Base-by-base conservation (phyloP, 1,139 yeast genomes). In the Taphrina sp. region DNA sequence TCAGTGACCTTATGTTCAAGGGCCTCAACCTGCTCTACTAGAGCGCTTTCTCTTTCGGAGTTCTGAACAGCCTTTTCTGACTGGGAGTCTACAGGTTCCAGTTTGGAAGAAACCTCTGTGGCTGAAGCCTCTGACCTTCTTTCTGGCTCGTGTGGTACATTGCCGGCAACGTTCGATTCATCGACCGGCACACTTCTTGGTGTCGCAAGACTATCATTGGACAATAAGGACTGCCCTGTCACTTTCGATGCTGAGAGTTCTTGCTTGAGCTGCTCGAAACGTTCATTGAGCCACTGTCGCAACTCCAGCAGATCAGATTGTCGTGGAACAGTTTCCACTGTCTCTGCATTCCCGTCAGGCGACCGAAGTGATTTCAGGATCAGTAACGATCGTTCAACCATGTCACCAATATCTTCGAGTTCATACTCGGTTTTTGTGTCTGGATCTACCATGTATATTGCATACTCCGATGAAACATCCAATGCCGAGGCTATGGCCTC, bases 381-480 rank as follows among this genome's bases (percentile, higher is more conserved):
- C 0, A 92, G 92, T 3, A 75, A 74, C 49, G 70, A 68, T 0
- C 92, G 75, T 42, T 85, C 92, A 0, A 68, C 71, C 23, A 88
- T 67, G 20, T 43, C 47, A 8, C 31, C 37, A 8, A 35, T n/a
- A 52, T 89, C 94, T 61, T 90, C 97, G 22, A 92, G 71, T 67
- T 90, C 96, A 65, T 87, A 90, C 0, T 83, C 75, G 0, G 88
- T 76, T 0, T 79, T 79, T 24, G 77, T 74, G 1, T 70, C 68
- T 0, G 79, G 77, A 61, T 87, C 95, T 62, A 77, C 81, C 5
- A 89, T 75, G 64, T 86, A 85, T 31, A 92, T 94, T 0, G 92
- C 78, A 65, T 84, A 87, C 1, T 94, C 88, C 71, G 89, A 90
- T 64, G 82, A 86, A 65, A 90, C 95, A 20, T 89, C 87, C 67